Evolutionary conservation across 2,329 filamentous ascomycete genomes (phyloP), one percentile per base, ranked within the genome.

Genomic region (Chaetomium strumarium): DNA sequence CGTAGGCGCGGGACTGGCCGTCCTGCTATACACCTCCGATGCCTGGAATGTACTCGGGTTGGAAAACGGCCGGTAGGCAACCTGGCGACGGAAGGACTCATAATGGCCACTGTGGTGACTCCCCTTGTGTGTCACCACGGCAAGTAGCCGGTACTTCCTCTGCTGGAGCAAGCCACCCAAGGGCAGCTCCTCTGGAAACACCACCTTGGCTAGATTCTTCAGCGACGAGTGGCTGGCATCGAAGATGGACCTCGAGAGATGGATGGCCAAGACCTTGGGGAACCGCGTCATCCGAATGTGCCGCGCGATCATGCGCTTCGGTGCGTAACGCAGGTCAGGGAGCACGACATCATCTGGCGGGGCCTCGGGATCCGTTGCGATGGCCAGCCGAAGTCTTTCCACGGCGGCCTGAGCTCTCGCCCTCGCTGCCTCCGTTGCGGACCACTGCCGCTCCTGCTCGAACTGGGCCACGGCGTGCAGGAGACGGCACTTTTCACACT

Each of bases 91-190:
- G 68, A 97, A 97, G 1, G 90, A 92, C 68, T 99, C 93, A 71
- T 99, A 99, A 66, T 99, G 93, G 1, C 93, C 93, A 63, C 90
- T 96, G 65, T 96, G 86, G 67, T 99, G 93, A 57, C 88, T 95
- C 36, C 93, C 93, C 64, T 95, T 95, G 67, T 99, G 93, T 19
- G 89, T 95, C 34, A 99, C 90, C 34, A 95, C 81, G 12, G 86
- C 90, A 0, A 95, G 78, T 5, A 99, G 76, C 62, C 85, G 89
- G 70, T 96, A 99, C 65, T 81, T 86, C 58, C 84, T 86, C 63
- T 86, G 84, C 52, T 86, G 80, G 40, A 93, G 71, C 20, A 97
- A 73, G 1, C 90, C 84, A 1, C 93, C 93, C 3, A 99, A 74
- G 0, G 88, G 82, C 2, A 99, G 70, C n/a, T 79, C 78, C 68